phyloP scores from a whole-genome alignment of 345 rosid species.

The Microthlaspi erraticum region DNA sequence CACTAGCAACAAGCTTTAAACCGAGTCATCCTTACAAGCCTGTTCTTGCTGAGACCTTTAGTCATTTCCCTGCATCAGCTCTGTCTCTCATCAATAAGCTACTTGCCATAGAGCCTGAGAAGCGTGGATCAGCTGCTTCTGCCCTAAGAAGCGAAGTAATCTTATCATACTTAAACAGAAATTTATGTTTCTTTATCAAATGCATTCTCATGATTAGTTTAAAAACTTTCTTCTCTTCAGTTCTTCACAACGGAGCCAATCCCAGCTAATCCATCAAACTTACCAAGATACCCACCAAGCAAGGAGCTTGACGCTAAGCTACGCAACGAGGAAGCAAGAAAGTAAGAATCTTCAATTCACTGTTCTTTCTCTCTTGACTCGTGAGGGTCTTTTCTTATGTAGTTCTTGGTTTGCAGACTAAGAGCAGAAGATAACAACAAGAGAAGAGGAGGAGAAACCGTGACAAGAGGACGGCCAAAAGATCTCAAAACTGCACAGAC shows the following conservation, averaged over 20 bases:
- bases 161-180: background rate
- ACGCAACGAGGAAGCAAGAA: constrained; percentile 66
- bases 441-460: constrained; percentile 76
- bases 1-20: constrained; percentile 62
- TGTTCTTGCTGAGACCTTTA: constrained; percentile 66
- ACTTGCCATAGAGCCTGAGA: constrained; percentile 69
- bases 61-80: constrained; percentile 64
- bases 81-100: constrained; percentile 59
- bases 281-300: constrained; percentile 81
- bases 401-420: constrained; percentile 50
- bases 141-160: constrained; percentile 70
- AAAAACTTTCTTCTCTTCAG: constrained; percentile 43
- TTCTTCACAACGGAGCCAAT: constrained; percentile 68
- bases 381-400: background rate
- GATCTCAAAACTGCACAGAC: constrained; percentile 53
- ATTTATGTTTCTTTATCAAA: background rate
- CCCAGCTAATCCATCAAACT: constrained; percentile 63
- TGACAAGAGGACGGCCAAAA: constrained; percentile 59
- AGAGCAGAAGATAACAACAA: constrained; percentile 61
- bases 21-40: constrained; percentile 75
- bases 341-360: constrained; percentile 44
- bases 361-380: constrained; percentile 10
- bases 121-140: constrained; percentile 74
- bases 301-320: constrained; percentile 76
- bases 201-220: constrained; percentile 22